Percentiles rank a stretch among this genome's conserved stretches.
Evolutionary conservation across 1,284 basidiomycete species (phyloP).

Genomic region (Trametes hirsuta): DNA sequence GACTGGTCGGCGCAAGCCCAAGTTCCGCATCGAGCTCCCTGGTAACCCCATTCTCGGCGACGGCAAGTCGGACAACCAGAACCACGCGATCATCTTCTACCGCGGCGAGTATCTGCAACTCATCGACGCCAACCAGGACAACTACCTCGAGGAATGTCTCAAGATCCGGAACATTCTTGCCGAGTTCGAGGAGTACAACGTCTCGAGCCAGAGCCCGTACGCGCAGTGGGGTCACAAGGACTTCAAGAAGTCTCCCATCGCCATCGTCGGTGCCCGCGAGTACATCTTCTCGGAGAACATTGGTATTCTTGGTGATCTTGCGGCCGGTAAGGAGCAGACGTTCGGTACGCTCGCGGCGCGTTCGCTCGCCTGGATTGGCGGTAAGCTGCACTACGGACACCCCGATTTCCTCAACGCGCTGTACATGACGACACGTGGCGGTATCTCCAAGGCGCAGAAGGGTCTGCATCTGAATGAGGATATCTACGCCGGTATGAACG

Average conservation of each 20-base stretch:
- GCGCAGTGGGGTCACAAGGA: constrained; percentile 87
- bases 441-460: constrained; percentile 99
- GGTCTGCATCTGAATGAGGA: constrained; percentile 98
- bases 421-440: constrained; percentile 98
- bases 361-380: constrained; percentile 95
- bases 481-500: constrained; percentile 99
- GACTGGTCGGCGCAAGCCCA: constrained; percentile 88
- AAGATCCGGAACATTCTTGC: constrained; percentile 99
- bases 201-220: constrained; percentile 90
- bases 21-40: constrained; percentile 98
- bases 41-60: constrained; percentile 99
- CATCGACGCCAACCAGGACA: constrained; percentile 99
- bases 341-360: constrained; percentile 97
- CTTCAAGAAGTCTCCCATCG: constrained; percentile 88
- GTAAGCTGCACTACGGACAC: constrained; percentile 98
- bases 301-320: constrained; percentile 97
- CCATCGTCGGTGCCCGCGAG: constrained; percentile 98
- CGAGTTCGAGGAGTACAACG: constrained; percentile 95
- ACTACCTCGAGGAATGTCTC: constrained; percentile 99
- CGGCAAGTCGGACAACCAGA: constrained; percentile 99
- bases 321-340: constrained; percentile 99
- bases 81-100: constrained; percentile 99
- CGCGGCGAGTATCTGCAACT: constrained; percentile 99
- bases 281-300: constrained; percentile 99
- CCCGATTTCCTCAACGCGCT: constrained; percentile 98